A percentile compares a stretch with the other conserved stretches of the same genome.
These are phyloP conservation scores for Bonia amplexicaulis DNA, from an alignment of 176 grass and related monocot species.

Conservation along the genomic window DNA sequence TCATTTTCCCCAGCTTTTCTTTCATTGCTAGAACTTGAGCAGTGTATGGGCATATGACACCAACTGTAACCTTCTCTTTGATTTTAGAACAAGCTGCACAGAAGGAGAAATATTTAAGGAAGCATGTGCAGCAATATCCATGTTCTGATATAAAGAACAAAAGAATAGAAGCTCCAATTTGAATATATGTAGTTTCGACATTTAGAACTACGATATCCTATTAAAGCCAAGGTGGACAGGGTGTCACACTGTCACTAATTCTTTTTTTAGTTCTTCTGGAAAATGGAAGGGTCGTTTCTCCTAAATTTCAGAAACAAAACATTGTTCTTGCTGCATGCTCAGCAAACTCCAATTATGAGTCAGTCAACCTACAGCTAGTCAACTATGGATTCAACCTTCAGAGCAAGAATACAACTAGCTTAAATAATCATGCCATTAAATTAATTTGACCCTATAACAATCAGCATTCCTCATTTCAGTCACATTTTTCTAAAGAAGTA, in stretches of 20 bases:
- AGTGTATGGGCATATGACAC: constrained; percentile 67
- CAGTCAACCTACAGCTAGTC: neutral
- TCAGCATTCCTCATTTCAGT: neutral
- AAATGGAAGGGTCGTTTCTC: neutral
- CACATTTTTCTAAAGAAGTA: neutral
- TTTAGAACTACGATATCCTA: neutral
- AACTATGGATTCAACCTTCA: neutral
- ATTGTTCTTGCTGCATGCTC: neutral
- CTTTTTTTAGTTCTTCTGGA: neutral
- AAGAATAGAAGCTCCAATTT: neutral
- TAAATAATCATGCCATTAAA: neutral
- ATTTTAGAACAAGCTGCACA: constrained; percentile 37
- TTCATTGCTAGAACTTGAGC: constrained; percentile 61
- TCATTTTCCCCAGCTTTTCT: constrained; percentile 30
- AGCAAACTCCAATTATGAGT: neutral
- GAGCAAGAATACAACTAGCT: neutral
- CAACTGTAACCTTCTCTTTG: constrained; percentile 49
- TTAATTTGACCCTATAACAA: neutral
- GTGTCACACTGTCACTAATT: neutral
- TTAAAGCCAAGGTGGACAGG: neutral
- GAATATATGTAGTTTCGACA: neutral
- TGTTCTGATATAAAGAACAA: neutral
- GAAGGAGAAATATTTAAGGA: neutral
- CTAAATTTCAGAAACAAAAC: neutral
- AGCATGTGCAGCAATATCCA: neutral